A percentile compares a stretch with the other conserved stretches of the same genome.
These are phyloP conservation scores for Litsea cubeba DNA, from an alignment of 164 flowering plant genomes.

Conservation along the genomic window DNA sequence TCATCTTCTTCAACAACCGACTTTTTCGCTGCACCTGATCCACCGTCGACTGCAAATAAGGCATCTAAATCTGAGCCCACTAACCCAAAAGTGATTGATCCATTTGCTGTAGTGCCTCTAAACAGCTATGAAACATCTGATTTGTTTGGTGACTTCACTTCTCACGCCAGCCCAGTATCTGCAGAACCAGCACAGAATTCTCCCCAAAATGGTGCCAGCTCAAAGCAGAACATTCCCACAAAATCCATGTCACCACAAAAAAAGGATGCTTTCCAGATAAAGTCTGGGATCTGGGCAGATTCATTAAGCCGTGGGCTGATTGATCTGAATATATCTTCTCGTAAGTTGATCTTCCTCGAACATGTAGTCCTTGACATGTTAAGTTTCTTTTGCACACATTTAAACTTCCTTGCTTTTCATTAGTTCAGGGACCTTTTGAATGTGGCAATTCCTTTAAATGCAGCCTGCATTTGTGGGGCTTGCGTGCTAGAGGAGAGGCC, in stretches of 20 bases:
- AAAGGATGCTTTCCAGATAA: conserved; percentile 80
- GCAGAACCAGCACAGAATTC: conserved; percentile 30
- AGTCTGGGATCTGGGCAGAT: conserved; percentile 99
- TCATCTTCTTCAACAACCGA: conserved; percentile 58
- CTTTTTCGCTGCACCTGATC: conserved; percentile 54
- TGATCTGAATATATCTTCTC: conserved; percentile 94
- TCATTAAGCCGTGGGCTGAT: conserved; percentile 94
- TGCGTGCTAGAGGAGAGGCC: no score
- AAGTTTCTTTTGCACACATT: background rate
- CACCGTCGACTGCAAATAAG: conserved; percentile 38
- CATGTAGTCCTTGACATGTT: background rate
- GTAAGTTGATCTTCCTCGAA: conserved; percentile 44
- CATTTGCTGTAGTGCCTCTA: conserved; percentile 82
- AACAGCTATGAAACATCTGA: conserved; percentile 76
- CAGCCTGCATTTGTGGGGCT: background rate
- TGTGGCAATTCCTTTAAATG: background rate
- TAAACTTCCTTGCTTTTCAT: background rate
- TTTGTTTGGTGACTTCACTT: conserved; percentile 60
- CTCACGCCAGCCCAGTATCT: conserved; percentile 42
- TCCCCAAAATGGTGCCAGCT: conserved; percentile 17
- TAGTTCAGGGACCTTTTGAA: background rate
- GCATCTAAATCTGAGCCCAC: conserved; percentile 32
- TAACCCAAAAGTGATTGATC: conserved; percentile 43
- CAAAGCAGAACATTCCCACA: conserved; percentile 24
- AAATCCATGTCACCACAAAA: conserved; percentile 40